Evolutionary conservation across 164 flowering plant species (phyloP), one percentile per base, ranked within the genome.

Genomic region (Stephania yunnanensis): DNA sequence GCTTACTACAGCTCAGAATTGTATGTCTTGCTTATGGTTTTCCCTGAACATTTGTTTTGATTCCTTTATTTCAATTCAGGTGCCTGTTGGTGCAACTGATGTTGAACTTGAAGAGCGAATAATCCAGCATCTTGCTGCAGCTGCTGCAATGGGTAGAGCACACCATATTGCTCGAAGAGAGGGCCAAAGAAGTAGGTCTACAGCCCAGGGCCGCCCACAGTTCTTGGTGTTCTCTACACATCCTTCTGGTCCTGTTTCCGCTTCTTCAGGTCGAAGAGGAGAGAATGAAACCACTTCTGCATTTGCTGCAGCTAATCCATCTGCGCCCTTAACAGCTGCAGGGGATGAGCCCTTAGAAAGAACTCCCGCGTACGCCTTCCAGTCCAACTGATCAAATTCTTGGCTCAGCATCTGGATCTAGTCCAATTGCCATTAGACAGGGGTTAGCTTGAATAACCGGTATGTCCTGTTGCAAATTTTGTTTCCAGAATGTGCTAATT

Each of bases 81-180:
- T 92, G 68, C 92, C 90, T n/a, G 87, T 84, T 10, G 92, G 90
- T 71, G 82, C 84, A 70, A 86, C 81, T 85, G 89, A 89, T 83
- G 76, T 89, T 76, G 98, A 92, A 63, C 91, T 94, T 76, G 97
- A 94, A 80, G 95, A 91, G 78, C 94, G 89, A 17, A 92, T 94
- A 65, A 87, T 94, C 70, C 98, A 91, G 86, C 97, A 92, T 83
- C 83, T 94, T 81, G 97, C 97, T 75, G 97, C 98, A 76, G 97
- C 98, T 71, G 96, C 97, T 78, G 98, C 98, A 66, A 91, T 89
- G 96, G 96, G 97, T 10, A 88, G 97, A 82, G 80, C 90, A 68
- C 94, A 87, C 25, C 97, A 90, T 63, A 73, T 87, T 68, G 84
- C 87, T 68, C 79, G 96, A 82, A 89, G 97, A 82, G 96, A 91